Conservation (phyloP, 371 early-diverging fungal genomes). For the Mortierella sp. region DNA sequence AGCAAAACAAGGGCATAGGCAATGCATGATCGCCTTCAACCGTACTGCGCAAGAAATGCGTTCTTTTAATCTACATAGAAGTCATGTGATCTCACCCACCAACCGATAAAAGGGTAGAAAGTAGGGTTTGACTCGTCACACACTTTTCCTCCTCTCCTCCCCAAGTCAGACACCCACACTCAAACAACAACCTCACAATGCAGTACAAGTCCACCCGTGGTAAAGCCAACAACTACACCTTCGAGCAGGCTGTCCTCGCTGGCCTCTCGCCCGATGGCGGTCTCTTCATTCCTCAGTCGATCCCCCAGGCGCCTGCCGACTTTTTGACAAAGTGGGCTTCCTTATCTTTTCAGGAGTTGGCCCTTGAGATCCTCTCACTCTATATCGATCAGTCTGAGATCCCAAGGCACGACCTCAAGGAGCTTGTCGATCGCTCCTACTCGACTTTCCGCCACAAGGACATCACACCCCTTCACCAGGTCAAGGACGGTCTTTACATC, state of each 20-base stretch:
- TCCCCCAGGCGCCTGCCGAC: slow-evolving; percentile 75
- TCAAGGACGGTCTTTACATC: slow-evolving; percentile 78
- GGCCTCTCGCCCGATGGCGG: slow-evolving; percentile 97
- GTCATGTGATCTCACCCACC: neutral
- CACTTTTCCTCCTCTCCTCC: slow-evolving; percentile 3
- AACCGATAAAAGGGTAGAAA: neutral
- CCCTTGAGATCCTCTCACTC: slow-evolving; percentile 84
- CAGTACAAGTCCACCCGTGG: slow-evolving; percentile 93
- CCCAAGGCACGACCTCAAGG: slow-evolving; percentile 77
- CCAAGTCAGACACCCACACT: slow-evolving; percentile 2
- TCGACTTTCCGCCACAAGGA: slow-evolving; percentile 83
- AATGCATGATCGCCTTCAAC: neutral
- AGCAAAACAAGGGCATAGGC: neutral
- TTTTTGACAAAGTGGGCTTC: slow-evolving; percentile 74
- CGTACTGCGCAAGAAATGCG: neutral
- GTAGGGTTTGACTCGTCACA: neutral
- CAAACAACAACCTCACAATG: slow-evolving; percentile 62
- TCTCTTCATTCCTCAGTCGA: slow-evolving; percentile 90
- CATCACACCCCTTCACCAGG: slow-evolving; percentile 86
- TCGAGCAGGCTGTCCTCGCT: slow-evolving; percentile 93
- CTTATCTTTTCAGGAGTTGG: slow-evolving; percentile 86
- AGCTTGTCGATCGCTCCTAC: slow-evolving; percentile 81
- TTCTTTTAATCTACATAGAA: neutral
- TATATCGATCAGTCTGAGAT: slow-evolving; percentile 89
- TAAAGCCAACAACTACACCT: slow-evolving; percentile 77